Evolutionary conservation across 75 land plant species (phyloP).

Genomic region (Cunninghamia lanceolata): DNA sequence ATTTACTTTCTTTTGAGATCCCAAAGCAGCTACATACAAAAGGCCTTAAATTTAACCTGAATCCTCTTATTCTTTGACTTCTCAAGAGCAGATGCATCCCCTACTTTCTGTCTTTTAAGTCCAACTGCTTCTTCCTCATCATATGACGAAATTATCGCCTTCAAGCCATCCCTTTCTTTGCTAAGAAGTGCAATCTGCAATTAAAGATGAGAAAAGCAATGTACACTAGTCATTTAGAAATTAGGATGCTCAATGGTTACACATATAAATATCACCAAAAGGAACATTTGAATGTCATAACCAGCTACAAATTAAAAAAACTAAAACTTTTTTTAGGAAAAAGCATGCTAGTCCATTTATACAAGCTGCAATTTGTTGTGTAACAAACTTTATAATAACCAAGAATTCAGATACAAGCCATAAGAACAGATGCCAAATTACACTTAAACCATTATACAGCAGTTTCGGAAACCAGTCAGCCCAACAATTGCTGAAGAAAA

Average conservation of each 20-base stretch:
- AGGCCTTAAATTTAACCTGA: slow-evolving; percentile 47
- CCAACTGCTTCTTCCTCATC: slow-evolving; percentile 48
- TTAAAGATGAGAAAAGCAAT: neutral
- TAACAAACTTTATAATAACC: neutral
- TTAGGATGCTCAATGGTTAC: neutral
- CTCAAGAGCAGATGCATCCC: slow-evolving; percentile 24
- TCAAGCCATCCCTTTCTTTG: slow-evolving; percentile 80
- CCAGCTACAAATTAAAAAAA: neutral
- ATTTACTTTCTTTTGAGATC: neutral
- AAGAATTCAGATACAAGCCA: neutral
- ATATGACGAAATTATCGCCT: slow-evolving; percentile 38
- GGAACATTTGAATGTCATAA: neutral
- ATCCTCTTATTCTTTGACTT: slow-evolving; percentile 34
- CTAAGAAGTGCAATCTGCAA: slow-evolving; percentile 64
- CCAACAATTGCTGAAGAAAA: neutral
- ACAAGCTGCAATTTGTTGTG: neutral
- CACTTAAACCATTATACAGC: neutral
- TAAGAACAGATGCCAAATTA: neutral
- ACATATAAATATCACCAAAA: neutral
- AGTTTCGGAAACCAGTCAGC: neutral
- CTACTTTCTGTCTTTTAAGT: slow-evolving; percentile 32
- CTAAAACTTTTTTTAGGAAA: neutral
- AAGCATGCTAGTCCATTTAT: neutral
- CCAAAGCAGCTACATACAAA: neutral
- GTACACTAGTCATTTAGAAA: neutral